phyloP scores from a whole-genome alignment of 108 stramenopile genomes.

The Hondaea fermentalgiana region DNA sequence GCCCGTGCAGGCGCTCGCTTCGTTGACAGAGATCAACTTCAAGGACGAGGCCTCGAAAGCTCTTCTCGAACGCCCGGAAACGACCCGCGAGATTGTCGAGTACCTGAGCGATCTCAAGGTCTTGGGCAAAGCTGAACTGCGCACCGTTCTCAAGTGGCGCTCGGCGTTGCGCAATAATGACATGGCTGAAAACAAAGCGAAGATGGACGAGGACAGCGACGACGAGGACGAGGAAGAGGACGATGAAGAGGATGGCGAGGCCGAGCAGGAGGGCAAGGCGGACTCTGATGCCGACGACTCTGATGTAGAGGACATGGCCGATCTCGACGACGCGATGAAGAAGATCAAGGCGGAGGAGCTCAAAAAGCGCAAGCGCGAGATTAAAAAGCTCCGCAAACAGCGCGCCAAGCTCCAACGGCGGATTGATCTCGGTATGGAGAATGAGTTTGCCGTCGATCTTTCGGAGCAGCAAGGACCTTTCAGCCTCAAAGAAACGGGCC shows the following conservation, averaged over 20 bases:
- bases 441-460: constrained; percentile 6
- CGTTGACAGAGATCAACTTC: constrained; percentile 77
- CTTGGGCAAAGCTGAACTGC: constrained; percentile 90
- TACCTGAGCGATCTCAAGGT: constrained; percentile 80
- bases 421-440: neutral
- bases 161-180: constrained; percentile 53
- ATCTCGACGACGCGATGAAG: constrained; percentile 53
- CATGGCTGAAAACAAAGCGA: neutral
- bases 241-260: neutral
- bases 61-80: constrained; percentile 63
- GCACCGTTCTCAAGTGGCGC: constrained; percentile 82
- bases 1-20: constrained; percentile 78
- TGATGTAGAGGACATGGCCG: constrained; percentile 29
- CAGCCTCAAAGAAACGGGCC: neutral
- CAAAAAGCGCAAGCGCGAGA: constrained; percentile 66
- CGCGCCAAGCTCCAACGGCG: constrained; percentile 48
- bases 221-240: constrained; percentile 51
- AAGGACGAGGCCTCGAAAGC: constrained; percentile 14
- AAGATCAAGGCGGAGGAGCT: constrained; percentile 55
- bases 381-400: constrained; percentile 80
- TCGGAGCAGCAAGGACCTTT: constrained; percentile 20
- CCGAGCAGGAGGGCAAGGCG: neutral
- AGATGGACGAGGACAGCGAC: neutral
- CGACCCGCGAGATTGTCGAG: constrained; percentile 73
- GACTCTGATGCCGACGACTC: constrained; percentile 11